Base-by-base conservation (phyloP, 768 basidiomycete genomes). In the Lenzites betulinus region DNA sequence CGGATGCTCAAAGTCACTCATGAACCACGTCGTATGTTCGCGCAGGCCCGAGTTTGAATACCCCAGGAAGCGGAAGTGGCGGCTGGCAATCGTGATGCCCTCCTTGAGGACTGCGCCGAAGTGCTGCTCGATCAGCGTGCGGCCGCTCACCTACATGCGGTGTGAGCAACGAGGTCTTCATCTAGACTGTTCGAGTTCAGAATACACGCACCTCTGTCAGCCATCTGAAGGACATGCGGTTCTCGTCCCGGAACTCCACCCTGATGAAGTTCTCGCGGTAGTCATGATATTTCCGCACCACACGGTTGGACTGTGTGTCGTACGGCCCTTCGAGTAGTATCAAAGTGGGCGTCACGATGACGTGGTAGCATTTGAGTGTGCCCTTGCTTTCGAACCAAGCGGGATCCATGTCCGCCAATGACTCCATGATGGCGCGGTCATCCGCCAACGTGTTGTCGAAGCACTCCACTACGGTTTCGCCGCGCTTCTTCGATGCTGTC, bases 241-340 rank as follows among this genome's bases (percentile, higher is more conserved):
- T 87, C 74, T 95, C 92, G 56, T 93, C 92, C 3, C 86, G 81
- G 65, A 94, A 92, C 64, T 89, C 85, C 33, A 93, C 91, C 13
- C 92, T 86, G 30, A 95, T 68, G 69, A 95, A 95, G 64, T 83
- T 76, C 33, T 89, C 81, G 44, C 84, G 77, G 57, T 81, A 81
- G 0, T 78, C 78, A 49, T 76, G 70, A 60, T 86, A 93, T 57
- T 77, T 72, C 1, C 92, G 85, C 54, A 95, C 84, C 50, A 93
- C 81, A 1, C 89, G 81, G 63, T 95, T 95, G 2, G 89, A 88
- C 67, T 92, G 87, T 20, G 83, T 82, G 0, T 83, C 67, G 59
- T 83, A 86, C 1, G 92, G 92, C 0, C 92, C 92, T 73, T 90
- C 89, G 12, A 93, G 72, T 13, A 89, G 74, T 46, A 86, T 74